phyloP scores from a whole-genome alignment of 352 stramenopile species.

The Globisporangium uncinulatum region DNA sequence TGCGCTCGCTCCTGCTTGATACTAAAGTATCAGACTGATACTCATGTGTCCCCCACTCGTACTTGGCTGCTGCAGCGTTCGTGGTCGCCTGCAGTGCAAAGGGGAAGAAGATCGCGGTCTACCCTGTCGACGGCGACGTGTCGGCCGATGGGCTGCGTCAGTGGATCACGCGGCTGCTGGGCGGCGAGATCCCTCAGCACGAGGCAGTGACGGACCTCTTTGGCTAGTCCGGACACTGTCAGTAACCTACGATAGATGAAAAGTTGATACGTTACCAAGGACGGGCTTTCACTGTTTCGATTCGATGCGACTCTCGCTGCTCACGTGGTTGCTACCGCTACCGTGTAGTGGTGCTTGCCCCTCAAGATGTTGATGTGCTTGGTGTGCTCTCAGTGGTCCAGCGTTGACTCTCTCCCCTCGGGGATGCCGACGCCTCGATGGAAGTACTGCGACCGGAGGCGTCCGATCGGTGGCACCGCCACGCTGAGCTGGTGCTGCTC shows the following conservation, averaged over 20 bases:
- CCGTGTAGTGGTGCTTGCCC: no score
- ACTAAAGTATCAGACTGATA: no score
- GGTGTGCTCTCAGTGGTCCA: background rate
- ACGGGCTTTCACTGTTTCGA: no score
- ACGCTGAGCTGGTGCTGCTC: slow-evolving; percentile 24
- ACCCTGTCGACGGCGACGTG: slow-evolving; percentile 10
- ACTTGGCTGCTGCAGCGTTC: slow-evolving; percentile 29
- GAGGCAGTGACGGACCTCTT: slow-evolving; percentile 34
- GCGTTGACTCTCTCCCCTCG: background rate
- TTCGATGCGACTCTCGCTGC: no score
- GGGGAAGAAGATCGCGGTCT: slow-evolving; percentile 58
- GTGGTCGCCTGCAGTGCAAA: slow-evolving; percentile 49
- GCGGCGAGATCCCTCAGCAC: slow-evolving; percentile 50
- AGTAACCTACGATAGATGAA: background rate
- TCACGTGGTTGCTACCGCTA: background rate
- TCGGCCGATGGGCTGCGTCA: slow-evolving; percentile 38
- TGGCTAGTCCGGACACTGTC: slow-evolving; percentile 1
- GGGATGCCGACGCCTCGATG: slow-evolving; percentile 1
- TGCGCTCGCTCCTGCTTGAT: background rate
- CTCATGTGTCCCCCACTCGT: no score
- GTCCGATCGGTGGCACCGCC: slow-evolving; percentile 17
- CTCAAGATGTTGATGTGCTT: no score
- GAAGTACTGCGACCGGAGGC: slow-evolving; percentile 19
- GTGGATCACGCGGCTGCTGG: slow-evolving; percentile 58
- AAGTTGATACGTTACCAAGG: no score